These are phyloP conservation scores for Pseudocercospora vitis DNA, from an alignment of 2,329 filamentous ascomycete genomes.

Conservation along the genomic window DNA sequence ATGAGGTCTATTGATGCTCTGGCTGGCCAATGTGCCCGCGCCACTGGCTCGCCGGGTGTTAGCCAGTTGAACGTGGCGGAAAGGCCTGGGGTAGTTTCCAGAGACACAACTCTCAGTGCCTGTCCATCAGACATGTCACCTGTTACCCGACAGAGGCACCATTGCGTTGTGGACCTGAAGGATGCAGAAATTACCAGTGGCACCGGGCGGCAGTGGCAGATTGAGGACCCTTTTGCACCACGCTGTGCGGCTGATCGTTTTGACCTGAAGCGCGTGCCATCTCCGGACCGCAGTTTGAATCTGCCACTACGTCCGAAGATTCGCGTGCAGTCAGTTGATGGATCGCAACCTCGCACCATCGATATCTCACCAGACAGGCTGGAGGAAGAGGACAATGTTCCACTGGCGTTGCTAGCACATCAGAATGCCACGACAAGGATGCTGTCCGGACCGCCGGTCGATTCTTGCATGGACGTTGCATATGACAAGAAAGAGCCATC, in stretches of 20 bases:
- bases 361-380: background rate
- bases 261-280: background rate
- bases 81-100: background rate
- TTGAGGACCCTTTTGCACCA: constrained; percentile 27
- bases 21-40: constrained; percentile 22
- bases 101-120: constrained; percentile 11
- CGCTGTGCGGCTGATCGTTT: constrained; percentile 15
- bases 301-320: constrained; percentile 24
- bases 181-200: constrained; percentile 12
- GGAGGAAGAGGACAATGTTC: constrained; percentile 16
- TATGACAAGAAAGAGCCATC: background rate
- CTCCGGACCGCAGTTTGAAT: constrained; percentile 8
- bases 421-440: constrained; percentile 5
- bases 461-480: background rate
- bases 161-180: constrained; percentile 9
- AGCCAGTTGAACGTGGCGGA: background rate
- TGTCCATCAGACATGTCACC: constrained; percentile 21
- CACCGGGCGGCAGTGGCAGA: no score
- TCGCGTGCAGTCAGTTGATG: constrained; percentile 14
- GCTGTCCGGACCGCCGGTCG: background rate
- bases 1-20: constrained; percentile 34
- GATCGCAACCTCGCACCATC: constrained; percentile 9
- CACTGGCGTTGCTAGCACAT: constrained; percentile 1
- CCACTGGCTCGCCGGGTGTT: background rate
- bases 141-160: constrained; percentile 20